These are phyloP conservation scores for Omphalea diandra DNA, from an alignment of 441 rosid genomes.

Conservation along the genomic window DNA sequence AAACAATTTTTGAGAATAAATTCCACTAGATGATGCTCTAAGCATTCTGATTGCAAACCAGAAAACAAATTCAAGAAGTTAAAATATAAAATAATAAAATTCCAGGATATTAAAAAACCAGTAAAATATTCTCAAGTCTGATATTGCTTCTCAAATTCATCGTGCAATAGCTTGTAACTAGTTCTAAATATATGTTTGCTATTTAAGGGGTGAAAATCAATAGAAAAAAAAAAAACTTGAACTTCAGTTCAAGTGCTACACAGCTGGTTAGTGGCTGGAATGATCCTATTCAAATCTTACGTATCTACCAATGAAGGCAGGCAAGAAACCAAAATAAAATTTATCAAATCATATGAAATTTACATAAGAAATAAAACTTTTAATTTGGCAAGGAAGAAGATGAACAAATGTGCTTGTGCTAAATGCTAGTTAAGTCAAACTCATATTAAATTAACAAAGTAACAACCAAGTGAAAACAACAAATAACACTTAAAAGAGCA, in stretches of 20 bases:
- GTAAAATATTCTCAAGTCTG: slow-evolving; percentile 7
- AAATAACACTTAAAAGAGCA: not conserved
- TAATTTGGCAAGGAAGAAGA: not conserved
- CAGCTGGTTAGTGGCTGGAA: not conserved
- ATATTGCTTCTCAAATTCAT: not conserved
- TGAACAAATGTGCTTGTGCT: not conserved
- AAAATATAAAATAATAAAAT: not conserved
- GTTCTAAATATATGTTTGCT: not conserved
- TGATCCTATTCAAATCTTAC: too few relatives aligned
- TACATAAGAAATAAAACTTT: not conserved
- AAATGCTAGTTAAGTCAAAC: not conserved
- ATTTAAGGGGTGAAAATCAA: not conserved
- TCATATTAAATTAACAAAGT: not conserved
- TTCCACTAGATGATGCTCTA: not conserved
- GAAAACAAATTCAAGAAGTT: not conserved
- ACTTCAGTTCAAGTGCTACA: not conserved
- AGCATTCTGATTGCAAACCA: not conserved
- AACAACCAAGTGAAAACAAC: not conserved
- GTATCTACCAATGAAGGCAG: not conserved
- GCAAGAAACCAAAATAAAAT: not conserved
- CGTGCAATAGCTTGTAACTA: not conserved
- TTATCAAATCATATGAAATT: not conserved
- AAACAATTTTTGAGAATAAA: not conserved
- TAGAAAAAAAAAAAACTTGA: not conserved
- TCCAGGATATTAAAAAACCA: not conserved